Percentiles rank a stretch among this genome's conserved stretches.
These are phyloP conservation scores for Melocanna baccifera DNA, from an alignment of 176 grass and related monocot species.

Conservation along the genomic window DNA sequence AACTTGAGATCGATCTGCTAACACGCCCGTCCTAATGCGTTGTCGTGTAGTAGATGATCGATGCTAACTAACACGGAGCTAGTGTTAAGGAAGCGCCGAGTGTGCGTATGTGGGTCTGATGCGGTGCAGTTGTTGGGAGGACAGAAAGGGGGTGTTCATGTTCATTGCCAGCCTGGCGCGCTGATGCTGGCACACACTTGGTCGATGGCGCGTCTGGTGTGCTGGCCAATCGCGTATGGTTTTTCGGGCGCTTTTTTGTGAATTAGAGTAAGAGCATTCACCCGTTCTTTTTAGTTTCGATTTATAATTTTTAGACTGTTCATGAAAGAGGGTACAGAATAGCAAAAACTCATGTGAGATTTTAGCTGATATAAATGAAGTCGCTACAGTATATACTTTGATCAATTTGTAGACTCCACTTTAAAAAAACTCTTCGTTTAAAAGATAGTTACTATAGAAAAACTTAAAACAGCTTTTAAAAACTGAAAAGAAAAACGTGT, in stretches of 20 bases:
- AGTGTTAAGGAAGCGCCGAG: neutral
- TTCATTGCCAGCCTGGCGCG: neutral
- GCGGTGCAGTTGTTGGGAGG: neutral
- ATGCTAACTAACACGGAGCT: neutral
- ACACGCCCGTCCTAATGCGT: neutral
- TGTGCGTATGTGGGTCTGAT: neutral
- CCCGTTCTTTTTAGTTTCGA: too few species aligned
- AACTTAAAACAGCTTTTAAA: too few species aligned
- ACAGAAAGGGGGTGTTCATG: neutral
- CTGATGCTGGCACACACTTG: neutral
- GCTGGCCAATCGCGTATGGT: neutral
- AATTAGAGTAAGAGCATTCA: neutral
- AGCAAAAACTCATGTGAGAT: too few species aligned
- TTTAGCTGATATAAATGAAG: too few species aligned
- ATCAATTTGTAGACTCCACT: too few species aligned
- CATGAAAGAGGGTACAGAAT: fast-evolving
- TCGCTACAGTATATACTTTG: too few species aligned
- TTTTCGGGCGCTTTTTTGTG: neutral
- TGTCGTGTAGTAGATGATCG: neutral
- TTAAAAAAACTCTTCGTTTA: too few species aligned
- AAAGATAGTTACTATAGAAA: too few species aligned
- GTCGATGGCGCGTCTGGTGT: neutral
- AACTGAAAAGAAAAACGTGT: too few species aligned
- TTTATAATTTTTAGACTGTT: too few species aligned
- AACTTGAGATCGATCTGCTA: neutral